Base-by-base conservation (phyloP, 768 basidiomycete species). In the Collybia sp. region DNA sequence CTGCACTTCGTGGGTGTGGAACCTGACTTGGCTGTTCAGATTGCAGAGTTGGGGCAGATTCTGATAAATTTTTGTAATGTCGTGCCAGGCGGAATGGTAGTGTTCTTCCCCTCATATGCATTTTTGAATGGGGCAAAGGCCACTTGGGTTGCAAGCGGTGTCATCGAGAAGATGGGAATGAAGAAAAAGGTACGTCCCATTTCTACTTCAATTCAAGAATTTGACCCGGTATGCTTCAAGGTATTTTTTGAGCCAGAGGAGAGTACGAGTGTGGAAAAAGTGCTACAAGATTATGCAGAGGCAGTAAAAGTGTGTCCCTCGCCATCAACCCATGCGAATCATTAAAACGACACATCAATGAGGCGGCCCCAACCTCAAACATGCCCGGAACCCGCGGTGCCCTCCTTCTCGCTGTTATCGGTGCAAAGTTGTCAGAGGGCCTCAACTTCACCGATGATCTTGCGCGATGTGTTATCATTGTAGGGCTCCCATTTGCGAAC, bases 391-490 rank as follows among this genome's bases (percentile, higher is more conserved):
- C 59, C 61, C 64, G 66, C 51, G 93, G 93, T 12, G 90, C 91
- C 2, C 62, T 99, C 33, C 69, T 99, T 4, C 85, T 98, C 45
- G 95, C 96, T 2, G 96, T 98, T 9, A 85, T 98, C 19, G 94
- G 94, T 13, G 95, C 93, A 19, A 98, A 97, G 60, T 76, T 99
- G n/a, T 94, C 92, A 0, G 96, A 99, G 66, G 95, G 94, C 6
- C 62, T 84, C 33, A 84, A 85, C 55, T 86, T 86, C 56, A 76
- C 82, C 15, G 87, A 92, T 59, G 76, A 83, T 40, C 79, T 91
- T 12, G 93, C 93, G 2, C 84, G 93, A 25, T 86, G 83, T 10
- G 90, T 96, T 17, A 71, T 93, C 25, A 78, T 94, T 47, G 74
- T 95, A 40, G 96, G 96, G 2, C 75, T 99, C 3, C 95, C 95